Conservation (phyloP, 768 basidiomycete species). For the Erythrobasidium yunnanense region DNA sequence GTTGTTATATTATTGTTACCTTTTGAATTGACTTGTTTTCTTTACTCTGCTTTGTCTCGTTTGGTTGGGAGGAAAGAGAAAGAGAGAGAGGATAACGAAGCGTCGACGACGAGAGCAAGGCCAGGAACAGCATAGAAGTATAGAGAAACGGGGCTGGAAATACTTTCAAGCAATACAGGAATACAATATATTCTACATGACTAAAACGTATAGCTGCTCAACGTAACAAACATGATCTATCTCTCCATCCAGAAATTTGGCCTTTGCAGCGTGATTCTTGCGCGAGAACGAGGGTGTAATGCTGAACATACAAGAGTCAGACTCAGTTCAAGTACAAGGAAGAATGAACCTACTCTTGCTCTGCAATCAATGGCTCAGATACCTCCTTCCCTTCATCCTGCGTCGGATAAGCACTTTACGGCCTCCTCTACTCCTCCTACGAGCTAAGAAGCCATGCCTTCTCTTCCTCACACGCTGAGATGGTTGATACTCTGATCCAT, state of each 20-base stretch:
- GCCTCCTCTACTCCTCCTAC: constrained; percentile 39
- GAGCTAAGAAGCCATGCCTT: constrained; percentile 77
- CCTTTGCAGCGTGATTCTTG: too few relatives aligned
- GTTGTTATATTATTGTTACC: not conserved
- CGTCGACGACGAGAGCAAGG: not conserved
- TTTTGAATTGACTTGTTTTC: not conserved
- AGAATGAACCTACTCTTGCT: not conserved
- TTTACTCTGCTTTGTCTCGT: not conserved
- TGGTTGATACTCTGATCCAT: constrained; percentile 92
- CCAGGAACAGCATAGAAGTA: not conserved
- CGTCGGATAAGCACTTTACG: constrained; percentile 21
- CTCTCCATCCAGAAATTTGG: too few relatives aligned
- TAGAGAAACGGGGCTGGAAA: not conserved
- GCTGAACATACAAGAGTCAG: not conserved
- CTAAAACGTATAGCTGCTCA: too few relatives aligned
- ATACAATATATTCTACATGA: too few relatives aligned
- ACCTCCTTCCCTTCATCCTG: constrained; percentile 18
- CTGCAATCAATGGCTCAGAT: constrained; percentile 13
- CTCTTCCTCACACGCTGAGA: constrained; percentile 85
- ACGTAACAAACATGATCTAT: too few relatives aligned
- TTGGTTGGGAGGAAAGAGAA: not conserved
- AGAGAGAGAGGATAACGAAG: not conserved
- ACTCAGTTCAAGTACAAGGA: not conserved
- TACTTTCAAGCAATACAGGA: not conserved
- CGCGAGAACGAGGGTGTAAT: too few relatives aligned